phyloP scores from a whole-genome alignment of 2,329 filamentous ascomycete species.

The Colletotrichum lindemuthianum region DNA sequence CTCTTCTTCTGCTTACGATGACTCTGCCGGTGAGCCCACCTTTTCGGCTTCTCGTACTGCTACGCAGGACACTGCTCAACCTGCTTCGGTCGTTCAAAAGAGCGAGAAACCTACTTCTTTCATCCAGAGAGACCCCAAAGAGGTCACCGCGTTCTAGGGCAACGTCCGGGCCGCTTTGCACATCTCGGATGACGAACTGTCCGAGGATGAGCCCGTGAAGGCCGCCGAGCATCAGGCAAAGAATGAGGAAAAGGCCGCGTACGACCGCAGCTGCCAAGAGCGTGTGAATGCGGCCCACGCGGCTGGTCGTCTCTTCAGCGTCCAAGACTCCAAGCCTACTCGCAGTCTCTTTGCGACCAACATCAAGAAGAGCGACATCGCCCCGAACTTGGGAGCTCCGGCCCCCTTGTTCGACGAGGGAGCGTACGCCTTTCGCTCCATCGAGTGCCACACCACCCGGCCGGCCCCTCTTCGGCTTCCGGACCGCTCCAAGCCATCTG shows the following conservation, averaged over 20 bases:
- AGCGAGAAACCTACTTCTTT: constrained; percentile 4
- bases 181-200: constrained; percentile 45
- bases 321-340: constrained; percentile 15
- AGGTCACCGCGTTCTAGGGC: constrained; percentile 46
- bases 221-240: not conserved
- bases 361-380: constrained; percentile 26
- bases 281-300: constrained; percentile 27
- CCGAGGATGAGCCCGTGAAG: constrained; percentile 7
- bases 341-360: constrained; percentile 17
- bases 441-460: constrained; percentile 34
- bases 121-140: constrained; percentile 35
- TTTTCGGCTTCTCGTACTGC: not conserved
- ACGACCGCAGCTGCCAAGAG: constrained; percentile 17
- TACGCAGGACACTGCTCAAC: not conserved
- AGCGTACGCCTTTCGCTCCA: constrained; percentile 28
- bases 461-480: constrained; percentile 34
- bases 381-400: constrained; percentile 5
- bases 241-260: not conserved
- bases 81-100: not conserved
- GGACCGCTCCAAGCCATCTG: constrained; percentile 15
- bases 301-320: not conserved
- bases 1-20: not conserved
- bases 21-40: not conserved
- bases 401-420: constrained; percentile 14
- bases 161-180: constrained; percentile 43